Conservation (phyloP, 1,284 basidiomycete species). For the Ustilago trichophora region DNA sequence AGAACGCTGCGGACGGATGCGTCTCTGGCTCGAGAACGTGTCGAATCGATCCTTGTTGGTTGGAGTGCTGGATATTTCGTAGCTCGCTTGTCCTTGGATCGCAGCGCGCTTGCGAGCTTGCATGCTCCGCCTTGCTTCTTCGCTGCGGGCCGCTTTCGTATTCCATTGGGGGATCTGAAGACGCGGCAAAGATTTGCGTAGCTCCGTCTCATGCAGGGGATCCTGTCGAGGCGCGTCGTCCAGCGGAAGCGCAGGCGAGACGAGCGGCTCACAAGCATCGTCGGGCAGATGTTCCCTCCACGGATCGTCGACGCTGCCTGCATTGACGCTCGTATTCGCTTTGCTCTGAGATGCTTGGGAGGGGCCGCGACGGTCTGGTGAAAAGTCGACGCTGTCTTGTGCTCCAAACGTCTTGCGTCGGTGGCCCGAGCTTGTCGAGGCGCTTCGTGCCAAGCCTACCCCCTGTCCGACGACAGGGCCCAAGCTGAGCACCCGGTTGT, state of each 20-base stretch:
- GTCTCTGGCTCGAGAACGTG: slow-evolving; percentile 9
- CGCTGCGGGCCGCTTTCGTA: slow-evolving; percentile 24
- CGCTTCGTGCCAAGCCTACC: slow-evolving; percentile 12
- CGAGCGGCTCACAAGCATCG: slow-evolving; percentile 49
- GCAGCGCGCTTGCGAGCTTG: slow-evolving; percentile 5
- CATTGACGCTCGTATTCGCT: slow-evolving; percentile 10
- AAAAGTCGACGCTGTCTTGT: slow-evolving; percentile 8
- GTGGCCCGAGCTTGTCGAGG: slow-evolving; percentile 14
- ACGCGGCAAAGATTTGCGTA: slow-evolving; percentile 29
- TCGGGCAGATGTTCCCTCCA: slow-evolving; percentile 50
- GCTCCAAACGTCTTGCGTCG: slow-evolving; percentile 30
- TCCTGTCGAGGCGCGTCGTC: slow-evolving; percentile 3
- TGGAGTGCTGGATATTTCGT: background rate
- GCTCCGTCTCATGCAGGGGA: slow-evolving; percentile 10
- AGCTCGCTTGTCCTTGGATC: background rate
- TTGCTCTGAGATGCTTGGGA: background rate
- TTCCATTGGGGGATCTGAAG: slow-evolving; percentile 44
- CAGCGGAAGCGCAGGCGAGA: slow-evolving; percentile 37
- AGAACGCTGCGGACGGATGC: slow-evolving; percentile 26
- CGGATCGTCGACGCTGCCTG: slow-evolving; percentile 48
- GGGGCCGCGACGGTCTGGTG: background rate
- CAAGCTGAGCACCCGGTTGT: slow-evolving; percentile 30
- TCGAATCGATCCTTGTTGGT: slow-evolving; percentile 18
- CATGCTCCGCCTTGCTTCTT: slow-evolving; percentile 5
- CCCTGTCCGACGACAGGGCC: slow-evolving; percentile 12